phyloP scores from a whole-genome alignment of 805 yeast species.

The Kockiozyma suomiensis region DNA sequence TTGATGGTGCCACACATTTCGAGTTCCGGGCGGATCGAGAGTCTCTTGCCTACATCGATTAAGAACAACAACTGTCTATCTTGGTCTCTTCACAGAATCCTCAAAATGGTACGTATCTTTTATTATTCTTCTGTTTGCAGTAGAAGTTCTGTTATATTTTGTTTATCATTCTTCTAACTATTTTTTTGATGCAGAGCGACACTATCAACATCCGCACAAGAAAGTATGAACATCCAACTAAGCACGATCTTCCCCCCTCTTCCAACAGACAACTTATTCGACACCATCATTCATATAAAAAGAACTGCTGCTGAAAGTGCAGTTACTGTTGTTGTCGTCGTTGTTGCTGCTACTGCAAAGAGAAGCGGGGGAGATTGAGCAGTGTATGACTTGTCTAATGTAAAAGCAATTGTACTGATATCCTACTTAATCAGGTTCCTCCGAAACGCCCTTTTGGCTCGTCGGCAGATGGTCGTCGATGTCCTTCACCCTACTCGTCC shows the following conservation, averaged over 20 bases:
- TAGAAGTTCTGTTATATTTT: not conserved
- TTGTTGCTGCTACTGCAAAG: not conserved
- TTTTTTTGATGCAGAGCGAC: constrained; percentile 53
- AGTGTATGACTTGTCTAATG: no score
- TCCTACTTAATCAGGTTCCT: constrained; percentile 56
- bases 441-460: constrained; percentile 97
- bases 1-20: not conserved
- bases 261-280: no score
- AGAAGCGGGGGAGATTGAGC: no score
- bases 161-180: not conserved
- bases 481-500: constrained; percentile 99
- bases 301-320: not conserved
- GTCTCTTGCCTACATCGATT: not conserved
- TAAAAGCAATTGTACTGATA: constrained; percentile 3
- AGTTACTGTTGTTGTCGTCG: not conserved
- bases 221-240: constrained; percentile 51
- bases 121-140: not conserved
- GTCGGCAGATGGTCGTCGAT: constrained; percentile 99
- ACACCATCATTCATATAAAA: not conserved
- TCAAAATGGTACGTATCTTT: constrained; percentile 20
- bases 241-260: not conserved
- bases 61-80: constrained; percentile 8
- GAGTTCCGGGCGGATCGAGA: constrained; percentile 4
- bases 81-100: constrained; percentile 8
- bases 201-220: constrained; percentile 99